Evolutionary conservation across 495 filamentous ascomycete species (phyloP), one percentile per base, ranked within the genome.

Genomic region (Penicillium antarcticum): DNA sequence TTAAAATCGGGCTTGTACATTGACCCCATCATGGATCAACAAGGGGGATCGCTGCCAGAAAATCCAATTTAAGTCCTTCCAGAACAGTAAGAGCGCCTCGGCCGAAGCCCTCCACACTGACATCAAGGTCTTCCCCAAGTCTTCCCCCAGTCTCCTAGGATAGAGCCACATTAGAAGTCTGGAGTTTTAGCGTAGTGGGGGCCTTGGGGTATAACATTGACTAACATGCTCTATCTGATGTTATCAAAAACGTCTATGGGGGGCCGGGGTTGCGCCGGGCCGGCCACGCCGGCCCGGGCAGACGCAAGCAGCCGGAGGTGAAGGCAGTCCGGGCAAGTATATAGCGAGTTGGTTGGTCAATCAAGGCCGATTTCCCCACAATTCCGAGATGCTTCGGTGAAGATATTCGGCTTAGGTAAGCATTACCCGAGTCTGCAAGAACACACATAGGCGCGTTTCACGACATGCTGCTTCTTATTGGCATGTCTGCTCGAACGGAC

Each of bases 241-340:
- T 23, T 36, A 35, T 46, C 43, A 10, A 16, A 8, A 12, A 10
- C 8, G 18, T 17, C 5, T n/a, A n/a, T n/a, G 24, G 13, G 41
- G 14, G 41, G 14, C 41, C 14, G 37, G 37, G 37, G 19, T 23
- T 19, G 21, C 26, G 44, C 44, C 44, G 44, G 44, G 19, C 44
- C 44, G 47, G 47, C 26, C 42, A 2, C 46, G 46, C 47, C 47
- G 47, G 47, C 37, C 47, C 47, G 47, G 47, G 18, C 34, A 4
- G 6, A 21, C 29, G 7, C 23, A 23, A 23, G 36, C 18, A 2
- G 14, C 12, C 45, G 23, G 45, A n/a, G 9, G 18, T 21, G 34
- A 31, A 31, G 5, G n/a, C 13, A 13, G n/a, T 39, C 14, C n/a
- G n/a, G n/a, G n/a, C n/a, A n/a, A n/a, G n/a, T n/a, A n/a, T n/a